Base-by-base conservation (phyloP, 2,329 filamentous ascomycete species). In the Arachnomyces sp. region DNA sequence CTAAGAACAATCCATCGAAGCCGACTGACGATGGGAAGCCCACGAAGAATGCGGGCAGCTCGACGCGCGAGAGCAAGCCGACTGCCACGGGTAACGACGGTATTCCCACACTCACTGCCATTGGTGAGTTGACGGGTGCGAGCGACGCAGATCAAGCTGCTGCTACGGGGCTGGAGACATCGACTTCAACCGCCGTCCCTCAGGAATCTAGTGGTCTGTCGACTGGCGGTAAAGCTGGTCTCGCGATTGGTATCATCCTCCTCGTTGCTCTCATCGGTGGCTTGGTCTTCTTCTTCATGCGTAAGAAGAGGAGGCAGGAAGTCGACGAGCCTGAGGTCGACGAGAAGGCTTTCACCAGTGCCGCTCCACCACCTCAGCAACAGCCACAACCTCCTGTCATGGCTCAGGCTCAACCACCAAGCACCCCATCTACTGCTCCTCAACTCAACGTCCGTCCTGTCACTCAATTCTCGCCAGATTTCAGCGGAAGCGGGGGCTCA, bases 391-490 rank as follows among this genome's bases (percentile, higher is more conserved):
- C 36, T 60, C 60, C 31, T 53, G 52, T 37, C 52, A 52, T 20
- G 48, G 51, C 31, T 59, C 59, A 31, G 28, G 49, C 63, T 34
- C 55, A 57, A 34, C 59, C 54, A 33, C 42, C 52, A 32, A 18
- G 54, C 59, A 45, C 52, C n/a, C n/a, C 58, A 44, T 44, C 71
- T 20, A 74, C 68, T 28, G 81, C 88, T 33, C 87, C 88, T n/a
- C 82, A 82, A 46, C 73, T 95, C 45, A 93, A 86, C 56, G 72
- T 94, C 39, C 82, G 87, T 36, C 88, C 88, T 2, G 76, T 92
- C 36, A 90, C 86, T 31, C 80, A 92, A 54, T 89, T 94, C 64
- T 72, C 85, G 30, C 84, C 86, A 4, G 79, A 77, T 54, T 73
- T 84, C 46, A 67, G 58, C 44, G 61, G 60, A 62, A 59, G 47